phyloP scores from a whole-genome alignment of 2,329 filamentous ascomycete species.

The Colletotrichum godetiae region DNA sequence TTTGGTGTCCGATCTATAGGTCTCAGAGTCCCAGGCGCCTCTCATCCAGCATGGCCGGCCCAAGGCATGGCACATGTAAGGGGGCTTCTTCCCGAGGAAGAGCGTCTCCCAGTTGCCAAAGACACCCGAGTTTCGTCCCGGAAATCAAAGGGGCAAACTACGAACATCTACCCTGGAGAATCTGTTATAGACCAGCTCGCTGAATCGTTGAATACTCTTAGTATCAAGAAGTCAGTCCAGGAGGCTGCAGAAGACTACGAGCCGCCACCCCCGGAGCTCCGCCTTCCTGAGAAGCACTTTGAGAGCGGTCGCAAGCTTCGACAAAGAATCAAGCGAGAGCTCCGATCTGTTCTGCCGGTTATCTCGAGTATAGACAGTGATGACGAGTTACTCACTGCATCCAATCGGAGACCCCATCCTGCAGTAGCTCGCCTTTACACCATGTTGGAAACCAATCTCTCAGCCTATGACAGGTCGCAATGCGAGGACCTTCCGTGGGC shows the following conservation, averaged over 20 bases:
- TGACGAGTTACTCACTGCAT: conserved; percentile 47
- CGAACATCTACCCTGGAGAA: conserved; percentile 53
- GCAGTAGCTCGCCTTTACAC: conserved; percentile 70
- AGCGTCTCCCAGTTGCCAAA: neutral
- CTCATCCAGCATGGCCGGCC: conserved; percentile 78
- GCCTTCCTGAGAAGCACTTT: conserved; percentile 66
- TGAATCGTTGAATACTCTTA: conserved; percentile 53
- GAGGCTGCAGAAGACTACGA: conserved; percentile 53
- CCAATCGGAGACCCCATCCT: conserved; percentile 58
- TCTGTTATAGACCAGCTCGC: conserved; percentile 52
- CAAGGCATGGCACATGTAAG: conserved; percentile 73
- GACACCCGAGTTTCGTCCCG: conserved; percentile 41
- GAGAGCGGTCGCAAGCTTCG: conserved; percentile 68
- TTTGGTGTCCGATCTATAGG: conserved; percentile 58
- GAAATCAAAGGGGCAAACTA: conserved; percentile 63
- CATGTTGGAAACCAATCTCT: conserved; percentile 70
- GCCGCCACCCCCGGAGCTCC: conserved; percentile 60
- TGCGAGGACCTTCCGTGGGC: conserved; percentile 82
- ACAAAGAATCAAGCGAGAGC: conserved; percentile 56
- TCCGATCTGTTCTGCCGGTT: conserved; percentile 48
- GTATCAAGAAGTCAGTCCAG: conserved; percentile 46
- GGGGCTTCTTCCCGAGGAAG: conserved; percentile 45
- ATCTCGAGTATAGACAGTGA: conserved; percentile 41
- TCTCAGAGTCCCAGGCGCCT: conserved; percentile 73
- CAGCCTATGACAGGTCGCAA: conserved; percentile 82